phyloP scores from a whole-genome alignment of 495 filamentous ascomycete species.

The Neohortaea acidophila region DNA sequence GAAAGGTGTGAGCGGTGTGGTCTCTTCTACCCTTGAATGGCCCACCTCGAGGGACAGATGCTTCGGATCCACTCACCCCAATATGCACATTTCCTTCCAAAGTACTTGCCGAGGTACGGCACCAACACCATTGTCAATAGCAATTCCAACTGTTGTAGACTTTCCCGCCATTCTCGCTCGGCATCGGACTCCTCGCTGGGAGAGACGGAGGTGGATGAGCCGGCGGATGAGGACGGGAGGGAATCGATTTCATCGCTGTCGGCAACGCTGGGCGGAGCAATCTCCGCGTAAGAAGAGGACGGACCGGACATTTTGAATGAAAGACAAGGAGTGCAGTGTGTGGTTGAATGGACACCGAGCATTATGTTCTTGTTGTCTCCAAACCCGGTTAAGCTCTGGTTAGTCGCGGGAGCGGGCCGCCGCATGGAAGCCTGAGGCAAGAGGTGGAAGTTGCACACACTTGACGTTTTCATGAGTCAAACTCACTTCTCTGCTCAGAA shows the following conservation, averaged over 20 bases:
- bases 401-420: no score
- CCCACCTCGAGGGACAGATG: no score
- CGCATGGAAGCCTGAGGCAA: no score
- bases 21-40: no score
- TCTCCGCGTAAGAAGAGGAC: constrained; percentile 14
- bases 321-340: no score
- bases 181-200: constrained; percentile 39
- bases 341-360: no score
- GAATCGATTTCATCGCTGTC: constrained; percentile 62
- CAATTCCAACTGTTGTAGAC: constrained; percentile 81
- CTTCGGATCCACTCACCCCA: constrained; percentile 65
- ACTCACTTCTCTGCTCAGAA: no score
- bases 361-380: no score
- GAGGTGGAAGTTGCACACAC: no score
- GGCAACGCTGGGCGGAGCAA: constrained; percentile 3
- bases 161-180: constrained; percentile 85
- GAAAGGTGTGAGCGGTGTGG: no score
- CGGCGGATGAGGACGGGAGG: constrained; percentile 56
- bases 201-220: constrained; percentile 36
- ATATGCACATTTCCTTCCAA: constrained; percentile 87
- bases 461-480: no score
- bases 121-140: constrained; percentile 85
- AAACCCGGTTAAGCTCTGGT: no score
- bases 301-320: constrained; percentile 12
- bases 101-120: constrained; percentile 82